Conservation (phyloP, 164 flowering plant species). For the Chloranthus sessilifolius region DNA sequence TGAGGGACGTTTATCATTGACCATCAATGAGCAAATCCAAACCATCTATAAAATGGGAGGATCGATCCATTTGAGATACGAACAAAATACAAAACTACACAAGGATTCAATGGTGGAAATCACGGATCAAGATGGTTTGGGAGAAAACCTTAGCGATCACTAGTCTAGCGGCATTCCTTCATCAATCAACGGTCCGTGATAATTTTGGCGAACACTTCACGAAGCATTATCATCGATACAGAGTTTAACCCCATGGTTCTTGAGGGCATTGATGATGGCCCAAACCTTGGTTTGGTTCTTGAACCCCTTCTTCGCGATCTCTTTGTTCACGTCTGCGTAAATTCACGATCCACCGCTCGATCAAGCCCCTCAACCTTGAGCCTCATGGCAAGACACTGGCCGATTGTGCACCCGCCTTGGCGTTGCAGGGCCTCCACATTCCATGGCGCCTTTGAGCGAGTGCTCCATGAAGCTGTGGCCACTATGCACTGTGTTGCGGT, state of each 20-base stretch:
- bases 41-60: too few species aligned
- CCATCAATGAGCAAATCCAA: too few species aligned
- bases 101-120: too few species aligned
- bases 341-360: conserved; percentile 62
- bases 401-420: conserved; percentile 87
- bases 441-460: conserved; percentile 53
- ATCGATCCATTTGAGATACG: too few species aligned
- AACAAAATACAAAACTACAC: too few species aligned
- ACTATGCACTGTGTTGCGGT: conserved; percentile 74
- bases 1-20: too few species aligned
- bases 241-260: conserved; percentile 63
- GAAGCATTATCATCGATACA: conserved; percentile 65
- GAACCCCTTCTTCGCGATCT: conserved; percentile 77
- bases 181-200: too few species aligned
- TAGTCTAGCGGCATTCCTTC: too few species aligned
- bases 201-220: too few species aligned
- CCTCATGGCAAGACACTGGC: conserved; percentile 91
- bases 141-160: too few species aligned
- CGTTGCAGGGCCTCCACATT: conserved; percentile 78
- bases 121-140: too few species aligned
- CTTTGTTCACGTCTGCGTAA: conserved; percentile 63
- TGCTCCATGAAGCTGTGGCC: conserved; percentile 86
- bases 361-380: conserved; percentile 87
- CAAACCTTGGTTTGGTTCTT: conserved; percentile 67
- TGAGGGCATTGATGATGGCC: conserved; percentile 82